phyloP scores from a whole-genome alignment of 2,329 filamentous ascomycete genomes.

The Alternaria sp. region DNA sequence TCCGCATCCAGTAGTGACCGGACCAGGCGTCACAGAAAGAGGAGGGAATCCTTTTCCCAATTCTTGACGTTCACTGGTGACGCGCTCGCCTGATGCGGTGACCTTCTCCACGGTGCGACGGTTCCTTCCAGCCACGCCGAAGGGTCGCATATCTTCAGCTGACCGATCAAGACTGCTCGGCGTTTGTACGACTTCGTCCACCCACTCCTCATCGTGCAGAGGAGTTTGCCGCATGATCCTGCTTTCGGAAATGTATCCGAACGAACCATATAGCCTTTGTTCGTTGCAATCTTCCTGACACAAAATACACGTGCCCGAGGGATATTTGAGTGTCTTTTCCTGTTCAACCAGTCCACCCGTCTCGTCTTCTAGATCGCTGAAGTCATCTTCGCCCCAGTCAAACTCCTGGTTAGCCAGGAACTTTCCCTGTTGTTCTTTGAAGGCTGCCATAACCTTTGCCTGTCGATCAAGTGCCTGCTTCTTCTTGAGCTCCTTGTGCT shows the following conservation, averaged over 20 bases:
- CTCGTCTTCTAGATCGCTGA: conserved; percentile 75
- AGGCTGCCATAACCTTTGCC: conserved; percentile 95
- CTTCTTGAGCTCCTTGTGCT: conserved; percentile 86
- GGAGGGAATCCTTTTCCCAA: conserved; percentile 89
- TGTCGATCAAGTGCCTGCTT: conserved; percentile 88
- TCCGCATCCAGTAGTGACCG: conserved; percentile 89
- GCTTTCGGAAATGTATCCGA: conserved; percentile 87
- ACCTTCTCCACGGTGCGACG: conserved; percentile 78
- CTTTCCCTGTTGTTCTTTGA: conserved; percentile 95
- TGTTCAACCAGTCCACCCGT: conserved; percentile 66
- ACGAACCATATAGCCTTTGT: conserved; percentile 87
- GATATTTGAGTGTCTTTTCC: conserved; percentile 86
- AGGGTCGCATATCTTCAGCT: conserved; percentile 83
- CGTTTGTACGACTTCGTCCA: conserved; percentile 81
- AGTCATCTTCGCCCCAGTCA: conserved; percentile 88
- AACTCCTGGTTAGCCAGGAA: conserved; percentile 90
- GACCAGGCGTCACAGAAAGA: conserved; percentile 71
- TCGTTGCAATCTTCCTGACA: conserved; percentile 97
- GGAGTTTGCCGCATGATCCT: conserved; percentile 87
- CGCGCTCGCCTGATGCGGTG: conserved; percentile 73
- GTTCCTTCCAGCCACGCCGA: conserved; percentile 90
- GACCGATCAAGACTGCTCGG: conserved; percentile 85
- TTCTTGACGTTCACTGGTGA: conserved; percentile 78
- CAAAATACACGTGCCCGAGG: conserved; percentile 89
- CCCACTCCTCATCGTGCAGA: conserved; percentile 79